Percentiles rank a stretch among this genome's conserved stretches.
These are phyloP conservation scores for Oryza australiensis DNA, from an alignment of 176 grass and related monocot genomes.

Conservation along the genomic window DNA sequence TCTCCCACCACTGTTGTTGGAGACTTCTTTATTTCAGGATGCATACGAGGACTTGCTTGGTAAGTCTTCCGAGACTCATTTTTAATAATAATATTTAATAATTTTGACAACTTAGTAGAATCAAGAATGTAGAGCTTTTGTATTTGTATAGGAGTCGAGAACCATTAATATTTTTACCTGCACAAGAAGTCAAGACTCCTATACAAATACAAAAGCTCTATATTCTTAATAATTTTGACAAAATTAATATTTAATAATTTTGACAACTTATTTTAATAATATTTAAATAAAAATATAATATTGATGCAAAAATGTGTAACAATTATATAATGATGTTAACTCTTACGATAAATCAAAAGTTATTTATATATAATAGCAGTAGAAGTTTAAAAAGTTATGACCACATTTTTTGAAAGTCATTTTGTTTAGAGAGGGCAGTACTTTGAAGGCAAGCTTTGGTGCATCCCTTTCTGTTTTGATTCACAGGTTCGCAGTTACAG, in stretches of 20 bases:
- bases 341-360: no score
- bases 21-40: conserved; percentile 82
- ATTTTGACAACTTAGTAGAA: neutral
- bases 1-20: conserved; percentile 84
- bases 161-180: no score
- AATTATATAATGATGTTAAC: no score
- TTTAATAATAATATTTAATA: neutral
- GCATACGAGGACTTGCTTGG: conserved; percentile 89
- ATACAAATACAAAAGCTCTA: no score
- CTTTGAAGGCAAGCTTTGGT: conserved; percentile 1
- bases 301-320: neutral
- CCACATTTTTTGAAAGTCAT: no score
- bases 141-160: no score
- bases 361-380: no score
- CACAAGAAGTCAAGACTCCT: no score
- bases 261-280: neutral
- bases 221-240: no score
- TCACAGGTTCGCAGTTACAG: neutral
- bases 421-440: neutral
- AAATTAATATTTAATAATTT: no score
- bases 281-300: neutral
- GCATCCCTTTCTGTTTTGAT: neutral
- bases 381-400: no score
- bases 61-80: conserved; percentile 40
- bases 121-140: no score